Conservation (phyloP, 169 alveolate genomes). For the Eimeria tenella region DNA sequence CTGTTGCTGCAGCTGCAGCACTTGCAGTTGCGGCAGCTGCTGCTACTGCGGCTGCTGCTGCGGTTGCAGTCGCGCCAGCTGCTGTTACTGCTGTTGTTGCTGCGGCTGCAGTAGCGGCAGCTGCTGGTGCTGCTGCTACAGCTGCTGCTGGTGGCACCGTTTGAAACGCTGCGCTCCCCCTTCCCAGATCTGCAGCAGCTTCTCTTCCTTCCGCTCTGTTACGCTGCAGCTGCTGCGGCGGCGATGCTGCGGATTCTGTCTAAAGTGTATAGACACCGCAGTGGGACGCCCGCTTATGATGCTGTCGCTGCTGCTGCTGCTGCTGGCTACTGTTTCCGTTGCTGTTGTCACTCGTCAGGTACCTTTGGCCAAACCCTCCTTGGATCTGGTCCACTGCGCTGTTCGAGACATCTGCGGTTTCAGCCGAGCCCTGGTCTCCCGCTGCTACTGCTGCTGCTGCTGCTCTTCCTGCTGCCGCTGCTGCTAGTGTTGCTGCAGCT, state of each 20-base stretch:
- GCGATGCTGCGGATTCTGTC: not conserved
- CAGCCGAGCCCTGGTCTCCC: no score
- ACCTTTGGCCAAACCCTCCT: no score
- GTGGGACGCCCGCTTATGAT: no score
- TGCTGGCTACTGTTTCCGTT: not conserved
- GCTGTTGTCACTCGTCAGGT: not conserved
- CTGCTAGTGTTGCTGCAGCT: not conserved
- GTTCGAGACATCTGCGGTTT: no score
- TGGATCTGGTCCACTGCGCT: no score
- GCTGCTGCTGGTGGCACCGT: not conserved
- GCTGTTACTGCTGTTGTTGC: constrained; percentile 3
- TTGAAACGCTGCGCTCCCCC: not conserved
- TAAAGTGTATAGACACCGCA: no score
- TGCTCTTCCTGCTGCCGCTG: not conserved
- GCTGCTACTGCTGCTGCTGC: constrained; percentile 6
- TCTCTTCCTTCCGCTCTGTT: not conserved
- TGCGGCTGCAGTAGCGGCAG: not conserved
- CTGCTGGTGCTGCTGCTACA: not conserved
- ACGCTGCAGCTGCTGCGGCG: not conserved
- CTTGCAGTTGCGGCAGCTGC: not conserved
- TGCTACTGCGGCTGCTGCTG: not conserved
- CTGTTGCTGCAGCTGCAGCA: not conserved
- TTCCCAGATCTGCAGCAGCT: not conserved
- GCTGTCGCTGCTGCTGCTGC: not conserved
- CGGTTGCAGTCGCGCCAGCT: not conserved